phyloP scores from a whole-genome alignment of 2,329 filamentous ascomycete species.

The Pseudogymnoascus sp. region DNA sequence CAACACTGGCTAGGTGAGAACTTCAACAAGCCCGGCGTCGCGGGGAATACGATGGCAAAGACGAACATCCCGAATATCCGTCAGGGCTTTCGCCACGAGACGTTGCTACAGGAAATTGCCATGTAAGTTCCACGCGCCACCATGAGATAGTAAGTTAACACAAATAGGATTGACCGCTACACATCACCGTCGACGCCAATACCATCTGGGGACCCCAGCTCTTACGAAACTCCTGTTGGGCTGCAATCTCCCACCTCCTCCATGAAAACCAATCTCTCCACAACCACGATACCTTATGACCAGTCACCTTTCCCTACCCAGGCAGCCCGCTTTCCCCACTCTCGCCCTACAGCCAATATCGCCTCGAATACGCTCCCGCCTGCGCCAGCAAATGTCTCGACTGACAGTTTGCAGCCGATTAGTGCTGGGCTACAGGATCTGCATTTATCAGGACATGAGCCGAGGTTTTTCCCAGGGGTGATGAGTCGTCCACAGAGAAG shows the following conservation, averaged over 20 bases:
- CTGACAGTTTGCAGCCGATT: constrained; percentile 33
- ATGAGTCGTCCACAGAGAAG: constrained; percentile 36
- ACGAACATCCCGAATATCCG: constrained; percentile 93
- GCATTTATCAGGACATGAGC: constrained; percentile 50
- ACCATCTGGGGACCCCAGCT: neutral
- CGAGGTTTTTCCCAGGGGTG: constrained; percentile 64
- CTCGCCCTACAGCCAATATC: constrained; percentile 13
- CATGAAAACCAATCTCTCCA: constrained; percentile 28
- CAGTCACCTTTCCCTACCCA: constrained; percentile 27
- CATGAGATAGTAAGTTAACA: constrained; percentile 14
- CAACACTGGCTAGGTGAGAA: constrained; percentile 81
- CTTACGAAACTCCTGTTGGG: neutral
- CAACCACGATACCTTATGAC: constrained; percentile 18
- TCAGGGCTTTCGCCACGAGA: constrained; percentile 83
- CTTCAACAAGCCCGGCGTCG: constrained; percentile 69
- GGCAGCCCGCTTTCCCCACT: constrained; percentile 25
- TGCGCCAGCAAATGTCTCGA: constrained; percentile 17
- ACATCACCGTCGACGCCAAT: constrained; percentile 6
- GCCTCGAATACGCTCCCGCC: neutral
- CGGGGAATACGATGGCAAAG: constrained; percentile 88
- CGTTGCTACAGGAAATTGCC: constrained; percentile 70
- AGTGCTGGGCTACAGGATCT: constrained; percentile 35
- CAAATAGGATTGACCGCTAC: constrained; percentile 30
- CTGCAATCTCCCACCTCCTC: constrained; percentile 28
- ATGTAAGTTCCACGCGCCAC: constrained; percentile 54